phyloP scores from a whole-genome alignment of 768 basidiomycete species.

The Tulasnella sp. region DNA sequence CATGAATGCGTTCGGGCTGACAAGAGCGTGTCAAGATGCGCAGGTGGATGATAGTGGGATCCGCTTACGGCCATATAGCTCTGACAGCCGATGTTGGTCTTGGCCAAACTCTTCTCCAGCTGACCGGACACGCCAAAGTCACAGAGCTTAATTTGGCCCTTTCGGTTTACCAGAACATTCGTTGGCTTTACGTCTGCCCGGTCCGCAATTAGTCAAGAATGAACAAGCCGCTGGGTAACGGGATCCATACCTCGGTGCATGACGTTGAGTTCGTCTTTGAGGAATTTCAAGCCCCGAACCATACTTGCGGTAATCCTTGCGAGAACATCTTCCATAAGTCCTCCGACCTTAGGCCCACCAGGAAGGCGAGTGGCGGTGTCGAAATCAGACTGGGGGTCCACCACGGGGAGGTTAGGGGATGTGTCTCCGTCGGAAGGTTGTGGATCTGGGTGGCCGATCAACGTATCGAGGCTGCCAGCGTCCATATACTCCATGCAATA shows the following conservation, averaged over 20 bases:
- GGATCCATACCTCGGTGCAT: slow-evolving; percentile 55
- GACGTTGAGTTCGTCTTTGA: slow-evolving; percentile 90
- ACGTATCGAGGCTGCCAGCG: slow-evolving; percentile 87
- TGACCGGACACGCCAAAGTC: slow-evolving; percentile 99
- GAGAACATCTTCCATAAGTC: slow-evolving; percentile 70
- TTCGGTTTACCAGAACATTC: slow-evolving; percentile 82
- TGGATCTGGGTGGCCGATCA: slow-evolving; percentile 30
- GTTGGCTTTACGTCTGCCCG: slow-evolving; percentile 81
- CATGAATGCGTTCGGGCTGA: slow-evolving; percentile 92
- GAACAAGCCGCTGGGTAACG: neutral
- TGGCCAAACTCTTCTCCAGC: slow-evolving; percentile 89
- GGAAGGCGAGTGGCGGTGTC: slow-evolving; percentile 17
- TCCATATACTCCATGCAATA: slow-evolving; percentile 99
- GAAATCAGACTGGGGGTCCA: neutral
- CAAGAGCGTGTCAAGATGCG: neutral
- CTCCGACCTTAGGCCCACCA: slow-evolving; percentile 33
- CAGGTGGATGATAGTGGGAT: neutral
- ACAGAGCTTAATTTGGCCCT: slow-evolving; percentile 87
- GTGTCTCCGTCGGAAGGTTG: neutral
- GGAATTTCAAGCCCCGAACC: slow-evolving; percentile 84
- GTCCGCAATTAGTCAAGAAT: neutral
- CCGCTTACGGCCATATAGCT: slow-evolving; percentile 90
- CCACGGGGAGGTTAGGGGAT: neutral
- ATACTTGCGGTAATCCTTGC: slow-evolving; percentile 72
- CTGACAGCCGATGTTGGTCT: slow-evolving; percentile 98